Evolutionary conservation across 345 rosid species (phyloP).

Genomic region (Trapa incisa): DNA sequence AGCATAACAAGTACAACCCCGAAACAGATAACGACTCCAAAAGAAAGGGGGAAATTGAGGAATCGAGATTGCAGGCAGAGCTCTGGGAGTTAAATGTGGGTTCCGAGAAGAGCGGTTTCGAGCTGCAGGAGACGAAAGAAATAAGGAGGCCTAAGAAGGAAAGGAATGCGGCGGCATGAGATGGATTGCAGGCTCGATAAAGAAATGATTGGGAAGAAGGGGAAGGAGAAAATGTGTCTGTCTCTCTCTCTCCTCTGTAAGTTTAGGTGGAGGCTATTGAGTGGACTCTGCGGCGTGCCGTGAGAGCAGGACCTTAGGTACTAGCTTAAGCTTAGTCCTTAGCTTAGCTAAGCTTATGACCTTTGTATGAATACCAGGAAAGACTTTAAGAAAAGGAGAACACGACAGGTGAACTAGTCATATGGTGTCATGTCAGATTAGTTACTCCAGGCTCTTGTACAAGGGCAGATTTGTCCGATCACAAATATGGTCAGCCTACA

Average conservation of each 20-base stretch:
- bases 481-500: no score
- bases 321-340: no score
- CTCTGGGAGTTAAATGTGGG: background rate
- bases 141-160: no score
- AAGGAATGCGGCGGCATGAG: no score
- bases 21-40: background rate
- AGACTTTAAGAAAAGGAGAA: background rate
- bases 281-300: background rate
- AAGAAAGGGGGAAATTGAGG: background rate
- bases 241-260: background rate
- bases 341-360: no score
- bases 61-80: background rate
- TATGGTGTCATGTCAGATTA: no score
- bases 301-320: background rate
- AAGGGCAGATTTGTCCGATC: no score
- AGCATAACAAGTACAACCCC: background rate
- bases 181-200: background rate
- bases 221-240: no score
- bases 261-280: background rate
- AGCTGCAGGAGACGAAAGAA: no score
- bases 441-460: no score
- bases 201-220: conserved; percentile 2
- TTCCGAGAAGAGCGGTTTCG: no score
- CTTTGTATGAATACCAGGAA: background rate
- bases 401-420: background rate